phyloP scores from a whole-genome alignment of 306 rosid genomes.

The Cucumis hystrix region DNA sequence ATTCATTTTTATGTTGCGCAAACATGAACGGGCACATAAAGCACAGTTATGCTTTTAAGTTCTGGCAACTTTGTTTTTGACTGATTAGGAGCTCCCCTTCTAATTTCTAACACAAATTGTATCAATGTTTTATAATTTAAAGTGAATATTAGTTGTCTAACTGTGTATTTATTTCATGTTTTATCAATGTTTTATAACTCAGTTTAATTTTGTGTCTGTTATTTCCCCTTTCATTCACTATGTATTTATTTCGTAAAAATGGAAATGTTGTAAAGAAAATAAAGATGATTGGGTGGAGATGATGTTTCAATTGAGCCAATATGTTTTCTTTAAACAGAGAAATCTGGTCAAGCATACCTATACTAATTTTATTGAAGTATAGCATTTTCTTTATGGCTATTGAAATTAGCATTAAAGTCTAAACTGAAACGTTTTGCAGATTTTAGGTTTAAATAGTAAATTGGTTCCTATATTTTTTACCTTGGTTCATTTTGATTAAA shows the following conservation, averaged over 20 bases:
- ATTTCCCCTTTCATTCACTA: background rate
- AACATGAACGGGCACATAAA: background rate
- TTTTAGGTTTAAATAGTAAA: too few relatives aligned
- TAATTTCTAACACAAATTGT: background rate
- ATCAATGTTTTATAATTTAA: background rate
- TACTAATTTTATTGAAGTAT: too few relatives aligned
- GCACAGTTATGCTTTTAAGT: background rate
- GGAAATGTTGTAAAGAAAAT: too few relatives aligned
- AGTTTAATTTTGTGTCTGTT: background rate
- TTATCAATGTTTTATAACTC: background rate
- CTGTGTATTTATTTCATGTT: too few relatives aligned
- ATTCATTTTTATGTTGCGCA: background rate
- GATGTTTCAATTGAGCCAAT: background rate
- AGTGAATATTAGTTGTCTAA: background rate
- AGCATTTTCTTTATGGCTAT: too few relatives aligned
- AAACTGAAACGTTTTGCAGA: too few relatives aligned
- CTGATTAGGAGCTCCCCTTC: background rate
- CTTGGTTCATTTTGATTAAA: too few relatives aligned
- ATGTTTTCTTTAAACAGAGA: too few relatives aligned
- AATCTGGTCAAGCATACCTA: too few relatives aligned
- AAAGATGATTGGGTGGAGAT: background rate
- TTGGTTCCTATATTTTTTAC: too few relatives aligned
- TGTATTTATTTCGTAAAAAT: too few relatives aligned
- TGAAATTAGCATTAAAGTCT: too few relatives aligned
- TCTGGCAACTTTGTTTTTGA: background rate